Evolutionary conservation across 1,139 yeast genomes (phyloP).

Genomic region (Yamadazyma trypodendri): DNA sequence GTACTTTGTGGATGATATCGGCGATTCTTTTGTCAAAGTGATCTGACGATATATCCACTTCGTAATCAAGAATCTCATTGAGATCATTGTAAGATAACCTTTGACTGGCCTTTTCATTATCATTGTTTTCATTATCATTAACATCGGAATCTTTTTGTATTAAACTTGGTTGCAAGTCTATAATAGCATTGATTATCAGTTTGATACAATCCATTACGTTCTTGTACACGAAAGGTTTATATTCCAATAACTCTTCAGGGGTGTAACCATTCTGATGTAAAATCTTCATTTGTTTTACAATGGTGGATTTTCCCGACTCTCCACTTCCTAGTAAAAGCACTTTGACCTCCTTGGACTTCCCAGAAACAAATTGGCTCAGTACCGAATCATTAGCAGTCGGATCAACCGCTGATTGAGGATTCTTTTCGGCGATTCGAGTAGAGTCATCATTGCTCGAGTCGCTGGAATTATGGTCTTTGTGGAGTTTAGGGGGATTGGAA

Average conservation of each 20-base stretch:
- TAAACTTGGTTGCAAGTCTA: conserved; percentile 49
- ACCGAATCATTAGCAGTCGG: not conserved
- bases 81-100: conserved; percentile 41
- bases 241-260: conserved; percentile 60
- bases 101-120: conserved; percentile 8
- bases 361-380: not conserved
- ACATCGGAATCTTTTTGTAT: conserved; percentile 20
- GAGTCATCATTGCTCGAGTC: conserved; percentile 21
- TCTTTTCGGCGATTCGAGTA: conserved; percentile 16
- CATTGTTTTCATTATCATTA: conserved; percentile 5
- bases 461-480: conserved; percentile 16
- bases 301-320: conserved; percentile 77
- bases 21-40: conserved; percentile 48
- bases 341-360: conserved; percentile 46
- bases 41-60: conserved; percentile 46
- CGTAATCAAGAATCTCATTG: conserved; percentile 47
- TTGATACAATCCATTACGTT: conserved; percentile 69
- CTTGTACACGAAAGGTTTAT: conserved; percentile 67
- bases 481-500: conserved; percentile 1
- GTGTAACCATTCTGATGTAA: conserved; percentile 71
- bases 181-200: conserved; percentile 56
- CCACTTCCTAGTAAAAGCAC: conserved; percentile 73
- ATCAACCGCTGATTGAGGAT: conserved; percentile 4
- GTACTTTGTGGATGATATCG: conserved; percentile 45
- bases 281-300: conserved; percentile 72